These are phyloP conservation scores for Amphirosellinia nigrospora DNA, from an alignment of 495 filamentous ascomycete species.

Conservation along the genomic window DNA sequence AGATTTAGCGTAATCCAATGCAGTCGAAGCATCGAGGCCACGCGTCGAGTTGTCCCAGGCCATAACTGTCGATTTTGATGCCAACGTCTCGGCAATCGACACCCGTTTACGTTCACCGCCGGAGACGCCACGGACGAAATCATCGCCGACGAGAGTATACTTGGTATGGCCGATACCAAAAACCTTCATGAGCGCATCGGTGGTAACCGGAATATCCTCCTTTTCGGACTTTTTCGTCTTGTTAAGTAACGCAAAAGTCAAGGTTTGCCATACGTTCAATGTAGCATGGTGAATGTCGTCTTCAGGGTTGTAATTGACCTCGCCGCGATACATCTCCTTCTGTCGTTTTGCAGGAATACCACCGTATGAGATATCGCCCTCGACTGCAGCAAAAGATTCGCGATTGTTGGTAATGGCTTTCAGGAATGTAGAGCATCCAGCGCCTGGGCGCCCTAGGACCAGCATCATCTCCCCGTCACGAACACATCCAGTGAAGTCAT, in stretches of 20 bases:
- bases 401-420: conserved; percentile 78
- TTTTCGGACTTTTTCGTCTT: conserved; percentile 79
- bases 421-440: conserved; percentile 82
- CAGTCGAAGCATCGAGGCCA: conserved; percentile 81
- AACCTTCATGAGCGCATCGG: conserved; percentile 72
- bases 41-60: conserved; percentile 77
- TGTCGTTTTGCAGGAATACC: conserved; percentile 75
- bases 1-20: conserved; percentile 78
- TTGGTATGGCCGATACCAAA: conserved; percentile 84
- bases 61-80: conserved; percentile 56
- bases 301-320: conserved; percentile 84
- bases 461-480: conserved; percentile 82
- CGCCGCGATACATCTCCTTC: conserved; percentile 72
- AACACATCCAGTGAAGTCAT: conserved; percentile 80
- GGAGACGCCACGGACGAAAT: conserved; percentile 76
- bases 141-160: conserved; percentile 85
- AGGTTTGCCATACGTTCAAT: conserved; percentile 78
- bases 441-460: conserved; percentile 79
- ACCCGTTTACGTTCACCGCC: conserved; percentile 67
- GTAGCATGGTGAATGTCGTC: conserved; percentile 81
- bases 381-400: conserved; percentile 66
- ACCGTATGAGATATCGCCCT: conserved; percentile 77
- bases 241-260: conserved; percentile 82
- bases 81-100: conserved; percentile 60
- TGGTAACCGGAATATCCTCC: conserved; percentile 69